Percentiles rank a stretch among this genome's conserved stretches.
Evolutionary conservation across 306 rosid species (phyloP).

Genomic region (Crotalaria pallida): DNA sequence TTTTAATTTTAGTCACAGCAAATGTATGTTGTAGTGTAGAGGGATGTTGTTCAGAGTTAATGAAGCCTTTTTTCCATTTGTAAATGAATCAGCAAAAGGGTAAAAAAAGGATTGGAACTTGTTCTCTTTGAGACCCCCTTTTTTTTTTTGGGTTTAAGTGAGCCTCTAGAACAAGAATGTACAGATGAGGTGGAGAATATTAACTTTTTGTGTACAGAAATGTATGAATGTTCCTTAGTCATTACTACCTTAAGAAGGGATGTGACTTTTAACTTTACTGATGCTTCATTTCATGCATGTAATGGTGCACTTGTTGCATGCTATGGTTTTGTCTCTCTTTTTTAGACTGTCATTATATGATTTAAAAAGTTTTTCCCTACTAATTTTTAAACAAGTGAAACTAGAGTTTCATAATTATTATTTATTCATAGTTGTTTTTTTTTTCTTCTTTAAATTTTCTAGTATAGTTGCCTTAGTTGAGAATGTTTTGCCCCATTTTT

Average conservation of each 20-base stretch:
- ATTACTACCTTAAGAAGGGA: neutral
- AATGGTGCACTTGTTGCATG: neutral
- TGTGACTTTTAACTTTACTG: neutral
- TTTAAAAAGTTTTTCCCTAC: neutral
- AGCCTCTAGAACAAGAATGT: slow-evolving; percentile 12
- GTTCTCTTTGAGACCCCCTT: slow-evolving; percentile 9
- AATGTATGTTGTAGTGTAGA: slow-evolving; percentile 43
- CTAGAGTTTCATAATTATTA: neutral
- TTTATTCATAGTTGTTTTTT: no score
- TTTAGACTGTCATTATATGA: neutral
- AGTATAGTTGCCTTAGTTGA: no score
- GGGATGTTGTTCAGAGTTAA: slow-evolving; percentile 27
- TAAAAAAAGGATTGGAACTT: slow-evolving; percentile 21
- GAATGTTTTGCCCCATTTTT: neutral
- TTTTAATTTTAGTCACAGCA: slow-evolving; percentile 28
- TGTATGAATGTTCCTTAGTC: slow-evolving; percentile 6
- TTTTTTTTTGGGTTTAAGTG: neutral
- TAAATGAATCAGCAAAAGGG: slow-evolving; percentile 39
- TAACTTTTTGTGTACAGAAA: slow-evolving; percentile 21
- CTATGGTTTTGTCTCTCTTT: neutral
- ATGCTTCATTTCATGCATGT: neutral
- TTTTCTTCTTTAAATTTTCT: no score
- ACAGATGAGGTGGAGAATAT: slow-evolving; percentile 9
- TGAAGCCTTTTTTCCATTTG: slow-evolving; percentile 31
- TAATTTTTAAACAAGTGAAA: neutral